A percentile compares a stretch with the other conserved stretches of the same genome.
Conservation (phyloP, 345 rosid genomes). For the Aethionema arabicum region DNA sequence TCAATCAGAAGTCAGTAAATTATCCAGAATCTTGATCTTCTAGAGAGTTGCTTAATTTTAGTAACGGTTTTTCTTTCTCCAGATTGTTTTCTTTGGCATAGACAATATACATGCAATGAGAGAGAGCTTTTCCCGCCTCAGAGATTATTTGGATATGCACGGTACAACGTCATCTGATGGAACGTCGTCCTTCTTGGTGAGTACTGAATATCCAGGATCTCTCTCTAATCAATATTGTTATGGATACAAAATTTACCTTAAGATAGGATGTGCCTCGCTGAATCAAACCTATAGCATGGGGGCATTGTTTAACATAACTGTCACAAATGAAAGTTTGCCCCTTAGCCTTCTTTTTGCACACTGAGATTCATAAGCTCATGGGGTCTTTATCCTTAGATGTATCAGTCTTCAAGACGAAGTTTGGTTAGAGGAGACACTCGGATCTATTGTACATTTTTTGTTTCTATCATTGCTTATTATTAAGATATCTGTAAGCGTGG, state of each 20-base stretch:
- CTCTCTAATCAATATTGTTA: not conserved
- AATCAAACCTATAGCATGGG: not conserved
- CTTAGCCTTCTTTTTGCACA: not conserved
- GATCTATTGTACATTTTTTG: conserved; percentile 13
- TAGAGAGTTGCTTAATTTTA: conserved; percentile 18
- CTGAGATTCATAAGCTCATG: not conserved
- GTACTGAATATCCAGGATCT: conserved; percentile 36
- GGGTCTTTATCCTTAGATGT: conserved; percentile 6
- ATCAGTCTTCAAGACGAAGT: not conserved
- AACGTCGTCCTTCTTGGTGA: conserved; percentile 89
- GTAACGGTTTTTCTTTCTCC: conserved; percentile 23
- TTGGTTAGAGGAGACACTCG: not conserved
- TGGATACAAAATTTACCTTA: not conserved
- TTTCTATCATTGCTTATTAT: conserved; percentile 12
- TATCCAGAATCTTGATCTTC: conserved; percentile 20
- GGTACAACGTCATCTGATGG: conserved; percentile 97
- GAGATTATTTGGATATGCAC: conserved; percentile 93
- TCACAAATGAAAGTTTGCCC: not conserved
- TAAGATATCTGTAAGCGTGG: conserved; percentile 24
- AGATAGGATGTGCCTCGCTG: not conserved
- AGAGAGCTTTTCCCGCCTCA: conserved; percentile 89
- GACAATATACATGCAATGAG: conserved; percentile 99
- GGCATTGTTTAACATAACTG: not conserved
- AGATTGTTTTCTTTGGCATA: conserved; percentile 98
- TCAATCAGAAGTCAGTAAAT: conserved; percentile 78